Evolutionary conservation across 225 moss, liverwort and hornwort species (phyloP), one percentile per base, ranked within the genome.

Genomic region (Straminergon stramineum): DNA sequence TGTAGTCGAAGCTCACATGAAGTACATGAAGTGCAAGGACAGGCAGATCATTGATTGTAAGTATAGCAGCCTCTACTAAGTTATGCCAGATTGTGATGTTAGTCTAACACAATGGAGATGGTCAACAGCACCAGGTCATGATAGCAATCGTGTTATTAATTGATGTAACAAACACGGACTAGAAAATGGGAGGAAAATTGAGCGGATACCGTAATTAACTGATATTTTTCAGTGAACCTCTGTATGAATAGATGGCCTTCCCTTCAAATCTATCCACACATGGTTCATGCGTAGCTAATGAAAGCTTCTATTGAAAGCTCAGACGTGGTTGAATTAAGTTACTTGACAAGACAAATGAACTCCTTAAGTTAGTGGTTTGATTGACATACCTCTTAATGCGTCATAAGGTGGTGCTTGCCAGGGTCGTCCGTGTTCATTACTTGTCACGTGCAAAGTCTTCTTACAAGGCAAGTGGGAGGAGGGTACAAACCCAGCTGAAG

Each of bases 41-140:
- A 85, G 92, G 76, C 57, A 64, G 67, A 80, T 67, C 87, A 87
- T 52, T 88, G 88, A 82, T 69, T 56, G 82, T 18, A 48, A 48
- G 48, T 48, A 23, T 51, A 57, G 58, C 60, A 43, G 80, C 67
- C 80, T 74, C 79, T 34, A 70, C 70, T 66, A 79, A 15, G 55
- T 30, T 61, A 26, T 43, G 87, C 34, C 58, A 81, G 74, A 74
- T 84, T 84, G 55, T 84, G 66, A 87, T 70, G 30, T 74, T 70
- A 60, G 73, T 51, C 20, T 63, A 90, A 81, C 64, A 73, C n/a
- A 71, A 75, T 75, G 87, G 48, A n/a, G 75, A 84, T 81, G 84
- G 92, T 86, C 90, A 84, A 81, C 68, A 85, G 75, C 55, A 84
- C 67, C 76, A 91, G 87, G 75, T 48, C 81, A 85, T n/a, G 84